These are phyloP conservation scores for Aspergillus latus DNA, from an alignment of 2,329 filamentous ascomycete species.

Conservation along the genomic window DNA sequence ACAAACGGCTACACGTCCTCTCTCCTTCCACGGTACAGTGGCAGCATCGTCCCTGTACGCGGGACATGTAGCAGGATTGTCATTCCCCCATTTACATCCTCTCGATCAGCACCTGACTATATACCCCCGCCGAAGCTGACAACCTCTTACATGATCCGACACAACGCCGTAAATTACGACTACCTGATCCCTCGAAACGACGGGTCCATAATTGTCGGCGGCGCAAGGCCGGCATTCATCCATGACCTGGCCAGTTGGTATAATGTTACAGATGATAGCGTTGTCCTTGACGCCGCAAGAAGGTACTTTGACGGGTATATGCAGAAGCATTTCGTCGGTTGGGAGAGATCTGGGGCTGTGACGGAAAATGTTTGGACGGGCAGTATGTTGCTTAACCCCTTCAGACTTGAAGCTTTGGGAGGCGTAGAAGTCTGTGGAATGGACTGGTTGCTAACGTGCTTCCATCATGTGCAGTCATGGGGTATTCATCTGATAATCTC, in stretches of 20 bases:
- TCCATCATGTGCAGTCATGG: conserved; percentile 47
- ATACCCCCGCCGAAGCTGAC: conserved; percentile 15
- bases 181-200: conserved; percentile 63
- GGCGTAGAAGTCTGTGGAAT: too few species aligned
- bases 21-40: conserved; percentile 66
- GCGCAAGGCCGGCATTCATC: conserved; percentile 52
- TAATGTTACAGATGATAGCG: conserved; percentile 46
- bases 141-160: conserved; percentile 62
- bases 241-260: conserved; percentile 45
- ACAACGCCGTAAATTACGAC: conserved; percentile 58
- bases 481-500: conserved; percentile 51
- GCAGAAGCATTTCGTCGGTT: conserved; percentile 38
- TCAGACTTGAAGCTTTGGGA: too few species aligned
- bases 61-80: conserved; percentile 49
- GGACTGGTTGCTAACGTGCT: too few species aligned
- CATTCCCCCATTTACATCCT: conserved; percentile 18
- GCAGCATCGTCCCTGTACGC: conserved; percentile 73
- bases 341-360: conserved; percentile 36
- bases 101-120: conserved; percentile 14
- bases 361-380: conserved; percentile 38
- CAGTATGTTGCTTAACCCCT: conserved; percentile 25
- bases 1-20: conserved; percentile 83
- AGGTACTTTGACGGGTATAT: conserved; percentile 43
- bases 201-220: conserved; percentile 62
- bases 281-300: conserved; percentile 48